A percentile compares a stretch with the other conserved stretches of the same genome.
phyloP scores from a whole-genome alignment of 1,284 basidiomycete species.

The Leccinum pallidistipes region DNA sequence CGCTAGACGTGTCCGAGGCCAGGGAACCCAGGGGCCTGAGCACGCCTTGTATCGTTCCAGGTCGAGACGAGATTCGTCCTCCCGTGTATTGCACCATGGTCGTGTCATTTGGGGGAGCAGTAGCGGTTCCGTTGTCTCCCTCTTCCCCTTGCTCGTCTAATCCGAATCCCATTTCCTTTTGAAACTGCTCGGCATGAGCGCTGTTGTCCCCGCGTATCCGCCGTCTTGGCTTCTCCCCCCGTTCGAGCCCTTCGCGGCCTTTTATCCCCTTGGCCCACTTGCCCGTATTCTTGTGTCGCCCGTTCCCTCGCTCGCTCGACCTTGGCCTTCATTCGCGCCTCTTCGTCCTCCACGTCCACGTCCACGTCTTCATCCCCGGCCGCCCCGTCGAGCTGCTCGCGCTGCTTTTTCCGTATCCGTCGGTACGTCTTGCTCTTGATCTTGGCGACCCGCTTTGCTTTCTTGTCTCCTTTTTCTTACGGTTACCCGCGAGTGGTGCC shows the following conservation, averaged over 20 bases:
- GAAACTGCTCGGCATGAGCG: constrained; percentile 67
- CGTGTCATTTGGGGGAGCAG: constrained; percentile 26
- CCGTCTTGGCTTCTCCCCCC: constrained; percentile 68
- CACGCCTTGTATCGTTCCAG: constrained; percentile 35
- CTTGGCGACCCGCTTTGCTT: constrained; percentile 89
- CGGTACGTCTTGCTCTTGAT: constrained; percentile 97
- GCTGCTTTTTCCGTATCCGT: constrained; percentile 81
- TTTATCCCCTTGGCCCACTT: constrained; percentile 79
- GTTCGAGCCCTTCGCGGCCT: constrained; percentile 60
- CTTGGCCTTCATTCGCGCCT: constrained; percentile 69
- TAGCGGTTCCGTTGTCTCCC: constrained; percentile 36
- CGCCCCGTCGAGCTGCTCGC: constrained; percentile 55
- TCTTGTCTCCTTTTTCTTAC: constrained; percentile 75
- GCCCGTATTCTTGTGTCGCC: constrained; percentile 80
- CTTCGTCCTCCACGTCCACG: constrained; percentile 54
- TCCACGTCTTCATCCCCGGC: constrained; percentile 37
- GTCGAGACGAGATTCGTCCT: constrained; percentile 58
- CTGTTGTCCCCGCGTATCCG: constrained; percentile 68
- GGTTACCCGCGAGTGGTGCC: constrained; percentile 59
- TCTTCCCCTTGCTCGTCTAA: constrained; percentile 39
- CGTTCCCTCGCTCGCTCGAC: constrained; percentile 80
- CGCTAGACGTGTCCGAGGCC: constrained; percentile 67
- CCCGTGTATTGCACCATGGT: constrained; percentile 52
- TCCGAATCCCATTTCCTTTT: constrained; percentile 58
- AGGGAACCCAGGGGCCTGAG: constrained; percentile 43